phyloP scores from a whole-genome alignment of 441 rosid genomes.

The Euphorbia schlechtendalii region DNA sequence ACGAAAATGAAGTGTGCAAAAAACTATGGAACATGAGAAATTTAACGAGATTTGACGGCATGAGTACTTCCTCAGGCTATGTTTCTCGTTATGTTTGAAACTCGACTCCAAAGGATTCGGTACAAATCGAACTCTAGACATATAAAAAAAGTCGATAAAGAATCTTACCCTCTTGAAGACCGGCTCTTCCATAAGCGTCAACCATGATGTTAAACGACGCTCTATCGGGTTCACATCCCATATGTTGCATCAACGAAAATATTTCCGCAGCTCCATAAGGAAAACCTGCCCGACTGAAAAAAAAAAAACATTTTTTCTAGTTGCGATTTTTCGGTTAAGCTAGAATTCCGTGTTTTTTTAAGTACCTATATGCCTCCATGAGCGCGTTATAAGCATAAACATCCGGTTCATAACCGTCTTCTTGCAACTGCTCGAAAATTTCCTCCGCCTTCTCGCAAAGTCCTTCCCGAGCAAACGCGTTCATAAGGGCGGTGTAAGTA shows the following conservation, averaged over 20 bases:
- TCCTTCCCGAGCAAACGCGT: conserved; percentile 96
- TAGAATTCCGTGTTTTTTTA: background rate
- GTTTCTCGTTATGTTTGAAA: too few relatives aligned
- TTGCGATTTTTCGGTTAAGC: background rate
- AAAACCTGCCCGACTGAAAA: conserved; percentile 80
- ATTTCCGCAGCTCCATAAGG: conserved; percentile 86
- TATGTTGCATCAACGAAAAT: conserved; percentile 87
- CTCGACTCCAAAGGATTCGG: too few relatives aligned
- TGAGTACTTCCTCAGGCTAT: too few relatives aligned
- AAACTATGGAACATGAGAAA: too few relatives aligned
- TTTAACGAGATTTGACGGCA: too few relatives aligned
- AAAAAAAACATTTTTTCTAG: conserved; percentile 3
- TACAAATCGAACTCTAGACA: too few relatives aligned
- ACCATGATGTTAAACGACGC: conserved; percentile 92
- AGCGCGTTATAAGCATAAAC: conserved; percentile 88
- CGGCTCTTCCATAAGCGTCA: conserved; percentile 87
- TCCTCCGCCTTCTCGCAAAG: conserved; percentile 93
- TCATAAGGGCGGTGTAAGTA: conserved; percentile 74
- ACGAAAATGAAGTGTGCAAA: too few relatives aligned
- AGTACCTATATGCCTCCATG: conserved; percentile 84
- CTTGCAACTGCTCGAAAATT: conserved; percentile 85
- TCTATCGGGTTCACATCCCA: conserved; percentile 91
- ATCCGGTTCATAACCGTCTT: conserved; percentile 80
- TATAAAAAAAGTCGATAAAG: background rate
- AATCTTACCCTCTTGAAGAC: conserved; percentile 59